Conservation (phyloP, 2,329 filamentous ascomycete species). For the Apiospora pterosperma region DNA sequence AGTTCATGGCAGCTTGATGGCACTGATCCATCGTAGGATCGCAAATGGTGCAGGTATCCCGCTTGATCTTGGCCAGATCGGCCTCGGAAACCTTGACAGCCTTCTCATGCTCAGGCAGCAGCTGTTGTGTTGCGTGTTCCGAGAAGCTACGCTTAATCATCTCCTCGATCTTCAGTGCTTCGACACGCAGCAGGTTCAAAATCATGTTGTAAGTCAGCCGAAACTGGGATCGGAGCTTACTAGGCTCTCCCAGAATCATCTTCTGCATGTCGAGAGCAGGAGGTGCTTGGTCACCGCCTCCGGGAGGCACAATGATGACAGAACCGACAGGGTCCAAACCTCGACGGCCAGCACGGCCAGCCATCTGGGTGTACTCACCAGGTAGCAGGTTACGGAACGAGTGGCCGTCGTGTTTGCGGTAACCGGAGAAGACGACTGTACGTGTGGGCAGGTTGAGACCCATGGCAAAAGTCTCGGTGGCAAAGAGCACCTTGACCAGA, state of each 20-base stretch:
- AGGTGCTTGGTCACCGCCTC: conserved; percentile 78
- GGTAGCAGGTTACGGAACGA: conserved; percentile 87
- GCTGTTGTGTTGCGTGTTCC: conserved; percentile 92
- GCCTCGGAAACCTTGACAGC: conserved; percentile 89
- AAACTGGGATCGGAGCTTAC: conserved; percentile 94
- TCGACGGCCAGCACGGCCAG: conserved; percentile 86
- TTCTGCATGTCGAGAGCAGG: conserved; percentile 77
- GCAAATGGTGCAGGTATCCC: conserved; percentile 79
- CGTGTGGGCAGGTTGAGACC: conserved; percentile 92
- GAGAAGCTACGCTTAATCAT: conserved; percentile 99
- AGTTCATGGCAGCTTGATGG: conserved; percentile 79
- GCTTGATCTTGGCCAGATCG: conserved; percentile 84
- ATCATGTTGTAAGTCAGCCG: conserved; percentile 99
- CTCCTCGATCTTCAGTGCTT: conserved; percentile 97
- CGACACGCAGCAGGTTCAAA: conserved; percentile 87
- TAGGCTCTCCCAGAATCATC: conserved; percentile 95
- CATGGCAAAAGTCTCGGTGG: conserved; percentile 98
- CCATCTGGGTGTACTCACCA: conserved; percentile 98
- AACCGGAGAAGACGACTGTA: conserved; percentile 96
- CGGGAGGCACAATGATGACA: conserved; percentile 87
- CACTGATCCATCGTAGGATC: conserved; percentile 76
- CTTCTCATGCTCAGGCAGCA: conserved; percentile 93
- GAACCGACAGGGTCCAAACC: conserved; percentile 90
- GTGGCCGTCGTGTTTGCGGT: conserved; percentile 92
- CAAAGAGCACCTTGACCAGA: conserved; percentile 93